A percentile compares a stretch with the other conserved stretches of the same genome.
phyloP scores from a whole-genome alignment of 768 basidiomycete species.

The Leccinum variicolor region DNA sequence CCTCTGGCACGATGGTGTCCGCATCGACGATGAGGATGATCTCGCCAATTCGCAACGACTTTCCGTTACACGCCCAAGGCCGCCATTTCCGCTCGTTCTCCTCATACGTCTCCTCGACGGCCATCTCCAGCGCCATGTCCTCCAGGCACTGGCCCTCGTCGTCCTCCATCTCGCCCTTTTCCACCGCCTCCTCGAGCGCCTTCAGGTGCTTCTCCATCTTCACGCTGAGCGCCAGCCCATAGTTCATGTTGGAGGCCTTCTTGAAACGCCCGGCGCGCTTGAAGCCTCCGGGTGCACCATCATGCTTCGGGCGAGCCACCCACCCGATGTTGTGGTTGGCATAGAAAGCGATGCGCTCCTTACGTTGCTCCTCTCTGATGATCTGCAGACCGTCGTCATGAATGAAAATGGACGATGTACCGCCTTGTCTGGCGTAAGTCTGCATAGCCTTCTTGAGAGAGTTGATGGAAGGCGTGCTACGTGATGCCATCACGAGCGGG shows the following conservation, averaged over 20 bases:
- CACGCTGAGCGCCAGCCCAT: constrained; percentile 49
- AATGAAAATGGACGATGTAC: constrained; percentile 52
- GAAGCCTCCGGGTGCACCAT: constrained; percentile 20
- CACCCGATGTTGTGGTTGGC: constrained; percentile 56
- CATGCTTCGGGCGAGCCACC: constrained; percentile 56
- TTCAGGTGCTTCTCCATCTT: constrained; percentile 35
- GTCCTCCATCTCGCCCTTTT: constrained; percentile 39
- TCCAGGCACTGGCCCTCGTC: constrained; percentile 45
- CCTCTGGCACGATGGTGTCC: constrained; percentile 83
- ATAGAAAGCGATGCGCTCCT: constrained; percentile 50
- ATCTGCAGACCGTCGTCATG: constrained; percentile 62
- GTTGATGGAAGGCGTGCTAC: constrained; percentile 67
- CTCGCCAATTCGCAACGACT: constrained; percentile 72
- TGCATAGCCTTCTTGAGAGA: constrained; percentile 65
- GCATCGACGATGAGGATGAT: constrained; percentile 84
- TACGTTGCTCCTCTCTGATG: constrained; percentile 44
- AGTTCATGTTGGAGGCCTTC: constrained; percentile 93
- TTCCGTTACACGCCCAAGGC: constrained; percentile 78
- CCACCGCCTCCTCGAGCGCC: constrained; percentile 45
- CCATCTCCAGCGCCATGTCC: constrained; percentile 66
- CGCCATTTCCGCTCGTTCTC: constrained; percentile 55
- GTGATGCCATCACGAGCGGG: background rate
- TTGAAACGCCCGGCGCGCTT: constrained; percentile 77
- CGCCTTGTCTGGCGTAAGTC: constrained; percentile 65
- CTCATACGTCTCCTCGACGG: constrained; percentile 69